phyloP scores from a whole-genome alignment of 805 yeast genomes.

The Myxozyma melibiosi region DNA sequence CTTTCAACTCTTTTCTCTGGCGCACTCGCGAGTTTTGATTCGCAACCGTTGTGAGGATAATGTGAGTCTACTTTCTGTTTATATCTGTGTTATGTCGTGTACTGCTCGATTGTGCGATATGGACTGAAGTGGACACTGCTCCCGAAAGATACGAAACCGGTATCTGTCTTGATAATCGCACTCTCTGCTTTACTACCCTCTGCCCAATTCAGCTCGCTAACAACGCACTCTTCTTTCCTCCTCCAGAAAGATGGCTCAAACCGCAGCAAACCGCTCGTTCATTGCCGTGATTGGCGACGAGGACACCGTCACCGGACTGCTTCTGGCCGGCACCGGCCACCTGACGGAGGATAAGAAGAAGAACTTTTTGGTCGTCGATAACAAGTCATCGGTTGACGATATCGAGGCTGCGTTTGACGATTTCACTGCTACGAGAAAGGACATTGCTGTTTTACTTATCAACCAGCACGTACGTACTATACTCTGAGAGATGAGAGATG shows the following conservation, averaged over 20 bases:
- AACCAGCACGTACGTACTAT: constrained; percentile 66
- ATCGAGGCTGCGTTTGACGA: constrained; percentile 72
- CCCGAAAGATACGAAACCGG: too few species aligned
- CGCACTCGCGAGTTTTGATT: too few species aligned
- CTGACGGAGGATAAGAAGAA: constrained; percentile 59
- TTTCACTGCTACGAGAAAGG: constrained; percentile 75
- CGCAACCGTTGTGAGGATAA: too few species aligned
- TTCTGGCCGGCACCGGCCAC: constrained; percentile 94
- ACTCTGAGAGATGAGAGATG: neutral
- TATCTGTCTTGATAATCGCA: too few species aligned
- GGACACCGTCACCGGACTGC: constrained; percentile 93
- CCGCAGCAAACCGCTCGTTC: constrained; percentile 64
- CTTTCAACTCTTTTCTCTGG: too few species aligned
- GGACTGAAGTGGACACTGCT: too few species aligned
- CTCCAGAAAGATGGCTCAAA: constrained; percentile 26
- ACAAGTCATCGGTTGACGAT: constrained; percentile 75
- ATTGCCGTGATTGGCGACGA: constrained; percentile 97
- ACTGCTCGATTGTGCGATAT: too few species aligned
- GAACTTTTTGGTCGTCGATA: constrained; percentile 83
- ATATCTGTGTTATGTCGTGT: too few species aligned
- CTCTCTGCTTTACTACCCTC: too few species aligned
- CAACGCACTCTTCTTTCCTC: too few species aligned
- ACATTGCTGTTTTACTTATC: constrained; percentile 88
- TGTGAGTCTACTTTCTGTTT: too few species aligned
- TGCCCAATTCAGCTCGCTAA: too few species aligned